Conservation (phyloP, 2,329 filamentous ascomycete species). For the Cephalotrichum gorgonifer region DNA sequence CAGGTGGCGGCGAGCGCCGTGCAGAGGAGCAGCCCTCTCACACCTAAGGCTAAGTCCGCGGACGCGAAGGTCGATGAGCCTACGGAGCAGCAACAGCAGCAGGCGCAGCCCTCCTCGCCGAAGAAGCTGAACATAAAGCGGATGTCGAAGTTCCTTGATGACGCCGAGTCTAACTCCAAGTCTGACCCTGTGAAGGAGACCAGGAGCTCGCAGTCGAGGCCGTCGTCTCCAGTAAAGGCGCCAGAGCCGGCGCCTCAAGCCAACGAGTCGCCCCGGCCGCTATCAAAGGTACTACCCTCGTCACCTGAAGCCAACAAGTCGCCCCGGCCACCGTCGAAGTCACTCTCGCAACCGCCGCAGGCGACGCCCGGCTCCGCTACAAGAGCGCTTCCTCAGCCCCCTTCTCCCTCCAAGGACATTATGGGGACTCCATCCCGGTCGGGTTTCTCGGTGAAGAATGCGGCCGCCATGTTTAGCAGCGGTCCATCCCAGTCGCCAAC, state of each 20-base stretch:
- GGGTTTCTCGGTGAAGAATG: slow-evolving; percentile 25
- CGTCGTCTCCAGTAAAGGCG: slow-evolving; percentile 19
- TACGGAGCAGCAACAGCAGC: slow-evolving; percentile 6
- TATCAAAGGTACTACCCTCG: neutral
- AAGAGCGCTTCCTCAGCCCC: slow-evolving; percentile 13
- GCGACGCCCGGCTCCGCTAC: neutral
- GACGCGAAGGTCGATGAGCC: slow-evolving; percentile 10
- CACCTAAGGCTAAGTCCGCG: slow-evolving; percentile 15
- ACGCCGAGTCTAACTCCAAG: slow-evolving; percentile 18
- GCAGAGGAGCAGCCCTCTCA: slow-evolving; percentile 1
- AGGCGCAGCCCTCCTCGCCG: slow-evolving; percentile 39
- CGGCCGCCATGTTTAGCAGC: slow-evolving; percentile 21
- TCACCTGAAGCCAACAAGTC: no score
- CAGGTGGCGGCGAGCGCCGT: slow-evolving; percentile 7
- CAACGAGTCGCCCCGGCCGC: neutral
- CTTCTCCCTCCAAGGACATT: slow-evolving; percentile 15
- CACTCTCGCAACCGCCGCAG: neutral
- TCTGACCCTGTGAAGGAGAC: slow-evolving; percentile 4
- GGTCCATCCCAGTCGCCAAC: slow-evolving; percentile 10
- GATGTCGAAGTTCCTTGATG: slow-evolving; percentile 47
- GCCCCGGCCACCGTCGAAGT: neutral
- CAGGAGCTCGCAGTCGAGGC: slow-evolving; percentile 3
- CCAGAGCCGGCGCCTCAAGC: neutral
- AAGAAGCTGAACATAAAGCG: slow-evolving; percentile 48
- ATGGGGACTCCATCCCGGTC: slow-evolving; percentile 13